Evolutionary conservation across 2,329 filamentous ascomycete genomes (phyloP).

Genomic region (Arthrobotrys sinensis): DNA sequence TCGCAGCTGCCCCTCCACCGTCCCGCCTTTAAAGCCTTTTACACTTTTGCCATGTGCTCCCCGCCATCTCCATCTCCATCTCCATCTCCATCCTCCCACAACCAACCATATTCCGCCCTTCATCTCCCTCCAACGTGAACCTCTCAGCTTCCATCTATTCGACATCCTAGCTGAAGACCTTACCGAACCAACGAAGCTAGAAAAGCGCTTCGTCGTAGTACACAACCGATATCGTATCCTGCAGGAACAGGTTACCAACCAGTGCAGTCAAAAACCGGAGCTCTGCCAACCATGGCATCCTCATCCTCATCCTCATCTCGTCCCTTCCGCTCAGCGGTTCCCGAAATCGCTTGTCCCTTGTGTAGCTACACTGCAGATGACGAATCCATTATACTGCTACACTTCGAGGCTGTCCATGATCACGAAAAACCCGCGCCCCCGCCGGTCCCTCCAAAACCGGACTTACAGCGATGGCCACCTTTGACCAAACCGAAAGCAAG

Average conservation of each 20-base stretch:
- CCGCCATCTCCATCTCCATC: constrained; percentile 27
- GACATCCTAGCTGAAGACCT: not conserved
- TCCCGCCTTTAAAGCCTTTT: constrained; percentile 14
- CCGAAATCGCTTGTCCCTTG: constrained; percentile 48
- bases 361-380: constrained; percentile 47
- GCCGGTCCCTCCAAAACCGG: constrained; percentile 28
- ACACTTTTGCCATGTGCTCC: constrained; percentile 54
- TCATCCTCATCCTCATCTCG: constrained; percentile 29
- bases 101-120: not conserved
- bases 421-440: constrained; percentile 20
- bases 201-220: not conserved
- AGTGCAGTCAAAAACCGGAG: not conserved
- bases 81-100: not conserved
- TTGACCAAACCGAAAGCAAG: not conserved
- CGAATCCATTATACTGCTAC: constrained; percentile 46
- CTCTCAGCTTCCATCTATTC: not conserved
- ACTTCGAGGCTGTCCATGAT: constrained; percentile 51
- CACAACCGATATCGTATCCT: not conserved
- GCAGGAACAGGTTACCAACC: not conserved
- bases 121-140: constrained; percentile 16
- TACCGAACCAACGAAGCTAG: not conserved
- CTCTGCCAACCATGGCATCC: constrained; percentile 50
- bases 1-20: constrained; percentile 5
- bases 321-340: constrained; percentile 9
- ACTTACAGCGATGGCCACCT: constrained; percentile 12